These are phyloP conservation scores for Salix caprea DNA, from an alignment of 345 rosid genomes.

Conservation along the genomic window DNA sequence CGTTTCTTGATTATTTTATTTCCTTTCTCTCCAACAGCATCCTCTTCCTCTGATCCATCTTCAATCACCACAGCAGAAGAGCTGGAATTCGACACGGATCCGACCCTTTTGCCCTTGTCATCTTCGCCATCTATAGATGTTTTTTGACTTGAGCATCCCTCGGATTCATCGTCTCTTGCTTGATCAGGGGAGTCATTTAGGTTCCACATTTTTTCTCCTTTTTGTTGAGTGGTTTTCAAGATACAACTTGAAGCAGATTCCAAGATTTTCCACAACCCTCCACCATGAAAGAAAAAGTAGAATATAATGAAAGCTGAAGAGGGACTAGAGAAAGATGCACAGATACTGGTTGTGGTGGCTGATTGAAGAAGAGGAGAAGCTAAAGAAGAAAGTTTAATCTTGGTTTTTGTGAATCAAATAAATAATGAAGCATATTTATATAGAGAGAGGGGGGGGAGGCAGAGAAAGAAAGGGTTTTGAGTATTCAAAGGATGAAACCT, in stretches of 20 bases:
- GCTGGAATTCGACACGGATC: conserved; percentile 69
- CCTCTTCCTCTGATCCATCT: conserved; percentile 78
- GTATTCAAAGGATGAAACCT: conserved; percentile 11
- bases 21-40: conserved; percentile 19
- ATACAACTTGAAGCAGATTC: neutral
- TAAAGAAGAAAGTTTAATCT: conserved; percentile 4
- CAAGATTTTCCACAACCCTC: neutral
- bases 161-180: conserved; percentile 43
- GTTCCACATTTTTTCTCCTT: conserved; percentile 59
- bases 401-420: neutral
- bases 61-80: conserved; percentile 77
- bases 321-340: neutral
- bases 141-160: conserved; percentile 43
- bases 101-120: conserved; percentile 65
- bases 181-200: conserved; percentile 65
- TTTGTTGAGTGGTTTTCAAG: neutral
- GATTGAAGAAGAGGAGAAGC: neutral
- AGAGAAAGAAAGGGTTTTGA: neutral
- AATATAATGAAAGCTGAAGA: neutral
- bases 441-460: neutral
- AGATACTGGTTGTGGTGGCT: neutral
- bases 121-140: conserved; percentile 35
- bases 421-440: neutral
- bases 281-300: neutral
- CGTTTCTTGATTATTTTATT: conserved; percentile 27